Evolutionary conservation across 192 early-diverging fungal species (phyloP), one percentile per base, ranked within the genome.

Genomic region (Backusella liffmaniae): DNA sequence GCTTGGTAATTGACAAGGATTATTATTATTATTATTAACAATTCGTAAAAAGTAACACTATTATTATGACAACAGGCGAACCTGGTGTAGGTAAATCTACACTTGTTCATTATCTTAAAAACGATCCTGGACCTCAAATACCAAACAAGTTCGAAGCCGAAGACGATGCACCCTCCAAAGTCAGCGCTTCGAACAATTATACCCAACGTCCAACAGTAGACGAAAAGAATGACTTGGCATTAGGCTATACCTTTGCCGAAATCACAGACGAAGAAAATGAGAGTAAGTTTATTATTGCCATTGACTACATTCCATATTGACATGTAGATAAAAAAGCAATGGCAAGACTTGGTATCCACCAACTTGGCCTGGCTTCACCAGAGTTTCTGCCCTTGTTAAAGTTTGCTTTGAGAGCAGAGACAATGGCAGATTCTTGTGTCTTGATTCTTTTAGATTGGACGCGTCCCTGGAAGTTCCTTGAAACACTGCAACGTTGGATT

Each of bases 391-490:
- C 89, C 65, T 82, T 95, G 73, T 83, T 96, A 37, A 84, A 83
- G 66, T 92, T 93, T 80, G 93, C 91, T 37, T 79, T 97, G 59
- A 91, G 89, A 74, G 80, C 87, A 39, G 85, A 89, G 23, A 86
- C 92, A 18, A 76, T 95, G 36, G 74, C 87, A 0, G 86, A 90
- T 71, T 85, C 91, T 0, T 80, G 91, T 32, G 90, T 93, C 0
- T 83, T 96, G 0, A 86, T 98, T 67, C 90, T 92, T 56, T 84
- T 98, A 53, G 97, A 98, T 84, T 98, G 97, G 97, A 87, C 90
- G 26, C 85, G 87, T 80, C 97, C 97, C 23, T 96, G 95, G 94
- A 84, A 80, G 34, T 98, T 96, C 83, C 77, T 96, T 76, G 90
- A 92, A 74, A 84, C 90, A 29, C 84, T 96, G 72, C 87, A 94